Base-by-base conservation (phyloP, 1,284 basidiomycete genomes). In the Agaricales sp. region DNA sequence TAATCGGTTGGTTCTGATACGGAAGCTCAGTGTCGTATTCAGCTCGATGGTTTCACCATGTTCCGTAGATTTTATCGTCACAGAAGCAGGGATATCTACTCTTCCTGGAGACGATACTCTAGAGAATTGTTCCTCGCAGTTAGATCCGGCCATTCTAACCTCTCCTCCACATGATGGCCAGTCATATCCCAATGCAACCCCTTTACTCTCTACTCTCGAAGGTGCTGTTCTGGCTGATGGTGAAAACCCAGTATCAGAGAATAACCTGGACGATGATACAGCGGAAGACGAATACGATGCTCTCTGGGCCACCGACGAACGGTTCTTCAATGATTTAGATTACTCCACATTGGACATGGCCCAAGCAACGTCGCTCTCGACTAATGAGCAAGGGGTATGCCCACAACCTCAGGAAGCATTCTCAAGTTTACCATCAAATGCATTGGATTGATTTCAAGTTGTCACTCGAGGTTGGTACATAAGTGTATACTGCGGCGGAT, bases 61-160 rank as follows among this genome's bases (percentile, higher is more conserved):
- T 2, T 83, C 78, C 4, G 61, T 87, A 47, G 88, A 92, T 60
- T 92, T 84, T 54, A 69, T 88, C 52, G 71, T 93, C 44, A 76
- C 79, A 2, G 59, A 67, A 12, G 66, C 69, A 16, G 87, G 87
- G 2, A 68, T 92, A 22, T 68, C 63, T 14, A 53, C 63, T 39
- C 48, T 74, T 14, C 57, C 60, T 18, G 60, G 58, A 23, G 60
- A 63, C 2, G 63, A 54, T 23, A 21, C 4, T 20, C 6, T 20
- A 6, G 16, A 41, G 4, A 30, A 30, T 30, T 6, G 6, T 6
- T 30, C 26, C 6, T 30, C 26, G 6, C 26, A 14, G 14, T 30
- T 30, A 30, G 14, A 6, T 6, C 6, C 26, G 6, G 26, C 26
- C 6, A 6, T 14, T 30, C 26, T 30, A 14, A 18, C 19, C 6